phyloP scores from a whole-genome alignment of 208 protist genomes.

The Endotrypanum monterogeii region DNA sequence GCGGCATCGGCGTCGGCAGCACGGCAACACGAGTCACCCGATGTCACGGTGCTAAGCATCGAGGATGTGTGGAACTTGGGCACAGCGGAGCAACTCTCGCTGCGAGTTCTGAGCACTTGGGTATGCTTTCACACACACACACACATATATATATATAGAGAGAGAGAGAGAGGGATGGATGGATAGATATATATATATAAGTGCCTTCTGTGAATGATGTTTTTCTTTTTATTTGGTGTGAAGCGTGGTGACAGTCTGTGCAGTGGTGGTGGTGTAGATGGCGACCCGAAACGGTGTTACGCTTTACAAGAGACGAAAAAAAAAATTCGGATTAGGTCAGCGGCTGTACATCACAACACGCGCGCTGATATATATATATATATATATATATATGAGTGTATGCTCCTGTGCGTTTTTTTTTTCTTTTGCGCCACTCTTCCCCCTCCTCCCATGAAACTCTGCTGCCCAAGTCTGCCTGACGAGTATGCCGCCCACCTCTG shows the following conservation, averaged over 20 bases:
- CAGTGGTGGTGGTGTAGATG: too few relatives aligned
- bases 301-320: background rate
- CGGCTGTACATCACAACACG: too few relatives aligned
- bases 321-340: too few relatives aligned
- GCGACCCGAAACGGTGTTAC: too few relatives aligned
- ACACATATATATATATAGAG: background rate
- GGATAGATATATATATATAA: background rate
- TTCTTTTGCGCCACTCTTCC: too few relatives aligned
- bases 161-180: too few relatives aligned
- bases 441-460: background rate
- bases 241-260: too few relatives aligned
- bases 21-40: background rate
- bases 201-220: background rate
- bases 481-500: background rate
- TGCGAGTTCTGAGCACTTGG: too few relatives aligned
- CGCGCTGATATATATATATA: too few relatives aligned
- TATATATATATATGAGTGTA: background rate
- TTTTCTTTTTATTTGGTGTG: too few relatives aligned
- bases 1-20: constrained; percentile 16
- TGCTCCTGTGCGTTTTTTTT: too few relatives aligned
- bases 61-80: too few relatives aligned
- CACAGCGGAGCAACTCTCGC: background rate
- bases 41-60: background rate
- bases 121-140: background rate
- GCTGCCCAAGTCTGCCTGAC: background rate